phyloP scores from a whole-genome alignment of 2,329 filamentous ascomycete species.

The Geosmithia putterillii region DNA sequence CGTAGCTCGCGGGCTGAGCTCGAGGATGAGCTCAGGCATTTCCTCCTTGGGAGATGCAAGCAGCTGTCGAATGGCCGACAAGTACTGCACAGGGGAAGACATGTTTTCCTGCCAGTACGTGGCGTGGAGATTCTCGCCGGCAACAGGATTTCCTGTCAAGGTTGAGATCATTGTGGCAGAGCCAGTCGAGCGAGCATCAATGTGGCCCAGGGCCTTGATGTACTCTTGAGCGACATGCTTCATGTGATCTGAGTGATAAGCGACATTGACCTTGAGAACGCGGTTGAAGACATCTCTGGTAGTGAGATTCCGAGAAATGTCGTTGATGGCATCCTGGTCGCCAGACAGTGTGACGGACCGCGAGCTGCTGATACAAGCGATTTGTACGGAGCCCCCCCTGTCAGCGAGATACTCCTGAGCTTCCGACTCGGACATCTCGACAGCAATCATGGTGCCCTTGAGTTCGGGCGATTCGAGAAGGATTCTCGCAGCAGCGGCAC shows the following conservation, averaged over 20 bases:
- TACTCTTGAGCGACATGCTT: conserved; percentile 22
- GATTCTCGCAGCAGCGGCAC: conserved; percentile 19
- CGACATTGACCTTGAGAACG: conserved; percentile 21
- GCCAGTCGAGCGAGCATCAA: conserved; percentile 7
- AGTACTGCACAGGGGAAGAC: conserved; percentile 29
- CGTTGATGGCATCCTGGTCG: conserved; percentile 14
- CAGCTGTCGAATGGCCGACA: conserved; percentile 22
- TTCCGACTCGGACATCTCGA: conserved; percentile 17
- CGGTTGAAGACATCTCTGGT: conserved; percentile 18
- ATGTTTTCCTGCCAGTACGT: conserved; percentile 35
- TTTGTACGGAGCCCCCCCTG: conserved; percentile 11
- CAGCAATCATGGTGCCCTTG: conserved; percentile 28
- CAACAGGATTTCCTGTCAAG: conserved; percentile 17
- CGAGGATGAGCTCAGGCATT: conserved; percentile 22
- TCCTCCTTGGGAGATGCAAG: conserved; percentile 12
- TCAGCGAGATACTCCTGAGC: conserved; percentile 13
- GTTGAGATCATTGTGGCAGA: conserved; percentile 25
- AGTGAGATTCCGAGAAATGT: conserved; percentile 17
- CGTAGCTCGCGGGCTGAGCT: conserved; percentile 25
- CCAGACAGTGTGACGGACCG: conserved; percentile 31
- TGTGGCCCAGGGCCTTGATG: conserved; percentile 9
- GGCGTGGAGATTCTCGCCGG: conserved; percentile 13
- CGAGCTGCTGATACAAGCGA: conserved; percentile 33
- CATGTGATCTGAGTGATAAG: conserved; percentile 35
- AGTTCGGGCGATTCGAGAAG: conserved; percentile 11